Conservation (phyloP, 768 basidiomycete species). For the Multifurca ochricompacta region DNA sequence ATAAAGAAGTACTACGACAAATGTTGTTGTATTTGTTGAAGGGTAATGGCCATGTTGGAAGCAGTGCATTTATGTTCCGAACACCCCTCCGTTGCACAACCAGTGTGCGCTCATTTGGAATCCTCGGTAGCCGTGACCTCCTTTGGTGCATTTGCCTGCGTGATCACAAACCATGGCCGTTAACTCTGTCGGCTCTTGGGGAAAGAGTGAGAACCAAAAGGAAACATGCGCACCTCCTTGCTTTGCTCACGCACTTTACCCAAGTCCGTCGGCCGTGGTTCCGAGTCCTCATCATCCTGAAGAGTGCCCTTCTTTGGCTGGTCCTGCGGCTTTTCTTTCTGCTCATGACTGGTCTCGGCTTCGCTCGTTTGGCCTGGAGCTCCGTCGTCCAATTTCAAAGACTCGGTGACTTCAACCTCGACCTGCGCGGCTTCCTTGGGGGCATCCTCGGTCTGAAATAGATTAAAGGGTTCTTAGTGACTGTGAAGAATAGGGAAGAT, state of each 20-base stretch:
- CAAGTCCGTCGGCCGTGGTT: conserved; percentile 17
- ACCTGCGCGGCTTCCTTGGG: conserved; percentile 24
- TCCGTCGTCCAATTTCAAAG: conserved; percentile 13
- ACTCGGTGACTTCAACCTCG: conserved; percentile 20
- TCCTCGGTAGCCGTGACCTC: background rate
- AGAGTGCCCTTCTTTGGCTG: conserved; percentile 18
- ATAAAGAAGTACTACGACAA: background rate
- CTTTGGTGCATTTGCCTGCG: conserved; percentile 4
- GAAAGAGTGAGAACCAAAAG: background rate
- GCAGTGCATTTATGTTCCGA: conserved; percentile 1
- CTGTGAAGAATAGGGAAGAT: background rate
- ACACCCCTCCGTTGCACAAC: background rate
- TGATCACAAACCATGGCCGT: background rate
- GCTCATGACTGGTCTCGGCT: conserved; percentile 22
- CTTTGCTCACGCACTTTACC: conserved; percentile 19
- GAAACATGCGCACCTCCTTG: conserved; percentile 6
- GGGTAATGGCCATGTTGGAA: background rate
- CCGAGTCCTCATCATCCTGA: conserved; percentile 17
- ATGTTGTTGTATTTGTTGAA: no score
- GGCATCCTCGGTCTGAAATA: conserved; percentile 20
- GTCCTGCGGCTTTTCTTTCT: conserved; percentile 21
- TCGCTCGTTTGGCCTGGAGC: conserved; percentile 22
- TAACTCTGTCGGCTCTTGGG: background rate
- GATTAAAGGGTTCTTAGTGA: background rate
- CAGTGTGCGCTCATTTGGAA: background rate